Evolutionary conservation across 139 green algal genomes (phyloP).

Genomic region (Tetradesmus obliquus): DNA sequence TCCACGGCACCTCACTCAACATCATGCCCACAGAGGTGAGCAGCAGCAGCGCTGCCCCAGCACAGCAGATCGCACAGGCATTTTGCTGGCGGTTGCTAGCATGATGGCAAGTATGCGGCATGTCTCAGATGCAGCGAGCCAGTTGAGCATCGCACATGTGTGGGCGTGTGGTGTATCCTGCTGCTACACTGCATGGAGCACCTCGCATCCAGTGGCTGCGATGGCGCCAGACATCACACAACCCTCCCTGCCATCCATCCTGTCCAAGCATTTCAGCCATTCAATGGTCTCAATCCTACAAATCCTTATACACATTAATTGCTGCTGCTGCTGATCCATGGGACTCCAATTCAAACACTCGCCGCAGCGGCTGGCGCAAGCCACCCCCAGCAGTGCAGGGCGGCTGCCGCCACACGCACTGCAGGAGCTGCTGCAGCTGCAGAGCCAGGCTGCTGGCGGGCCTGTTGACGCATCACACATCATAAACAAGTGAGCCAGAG

Average conservation of each 20-base stretch:
- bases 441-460: constrained; percentile 21
- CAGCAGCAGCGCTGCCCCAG: neutral
- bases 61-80: neutral
- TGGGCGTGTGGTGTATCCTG: no score
- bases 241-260: no score
- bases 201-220: no score
- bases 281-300: no score
- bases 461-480: constrained; percentile 13
- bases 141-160: no score
- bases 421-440: constrained; percentile 33
- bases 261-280: no score
- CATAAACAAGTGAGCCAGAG: constrained; percentile 21
- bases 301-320: neutral
- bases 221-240: no score
- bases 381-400: neutral
- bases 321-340: neutral
- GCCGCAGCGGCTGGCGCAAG: neutral
- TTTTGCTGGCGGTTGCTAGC: neutral
- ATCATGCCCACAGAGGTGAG: constrained; percentile 19
- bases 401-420: constrained; percentile 5
- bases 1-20: constrained; percentile 10
- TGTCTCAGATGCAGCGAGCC: no score
- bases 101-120: neutral
- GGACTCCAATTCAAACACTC: neutral
- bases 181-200: no score